Conservation (phyloP, 805 yeast genomes). For the Brettanomyces naardenensis region DNA sequence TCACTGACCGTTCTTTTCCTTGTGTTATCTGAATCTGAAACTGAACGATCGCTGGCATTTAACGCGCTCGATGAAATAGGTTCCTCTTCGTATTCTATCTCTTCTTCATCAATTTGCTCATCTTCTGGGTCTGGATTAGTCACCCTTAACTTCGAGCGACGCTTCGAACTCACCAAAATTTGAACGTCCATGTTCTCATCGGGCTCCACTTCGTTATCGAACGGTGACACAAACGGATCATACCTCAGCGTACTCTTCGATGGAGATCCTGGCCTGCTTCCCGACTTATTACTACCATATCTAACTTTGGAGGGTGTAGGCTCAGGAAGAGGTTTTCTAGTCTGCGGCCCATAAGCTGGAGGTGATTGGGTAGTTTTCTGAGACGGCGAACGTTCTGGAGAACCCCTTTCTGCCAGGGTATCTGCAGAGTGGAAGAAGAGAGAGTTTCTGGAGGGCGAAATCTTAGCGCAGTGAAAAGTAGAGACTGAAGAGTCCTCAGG, state of each 20-base stretch:
- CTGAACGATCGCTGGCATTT: constrained; percentile 3
- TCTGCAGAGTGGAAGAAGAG: constrained; percentile 1
- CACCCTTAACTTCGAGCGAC: constrained; percentile 52
- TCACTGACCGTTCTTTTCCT: constrained; percentile 24
- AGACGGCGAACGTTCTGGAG: background rate
- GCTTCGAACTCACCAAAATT: constrained; percentile 58
- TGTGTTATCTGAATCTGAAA: constrained; percentile 6
- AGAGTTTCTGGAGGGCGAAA: background rate
- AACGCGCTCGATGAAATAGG: background rate
- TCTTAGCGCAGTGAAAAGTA: constrained; percentile 6
- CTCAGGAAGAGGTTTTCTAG: background rate
- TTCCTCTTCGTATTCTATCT: background rate
- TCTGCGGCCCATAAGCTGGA: background rate
- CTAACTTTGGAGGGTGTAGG: background rate
- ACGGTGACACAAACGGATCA: background rate
- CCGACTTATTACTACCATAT: background rate
- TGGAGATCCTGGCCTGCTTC: background rate
- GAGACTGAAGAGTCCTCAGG: constrained; percentile 14
- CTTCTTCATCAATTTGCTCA: background rate
- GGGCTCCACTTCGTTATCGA: constrained; percentile 1
- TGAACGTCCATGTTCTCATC: constrained; percentile 56
- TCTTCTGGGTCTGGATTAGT: constrained; percentile 46
- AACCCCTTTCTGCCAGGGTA: background rate
- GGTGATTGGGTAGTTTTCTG: background rate
- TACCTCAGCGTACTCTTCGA: background rate